Evolutionary conservation across 768 basidiomycete species (phyloP).

Genomic region (Suillus cothurnatus): DNA sequence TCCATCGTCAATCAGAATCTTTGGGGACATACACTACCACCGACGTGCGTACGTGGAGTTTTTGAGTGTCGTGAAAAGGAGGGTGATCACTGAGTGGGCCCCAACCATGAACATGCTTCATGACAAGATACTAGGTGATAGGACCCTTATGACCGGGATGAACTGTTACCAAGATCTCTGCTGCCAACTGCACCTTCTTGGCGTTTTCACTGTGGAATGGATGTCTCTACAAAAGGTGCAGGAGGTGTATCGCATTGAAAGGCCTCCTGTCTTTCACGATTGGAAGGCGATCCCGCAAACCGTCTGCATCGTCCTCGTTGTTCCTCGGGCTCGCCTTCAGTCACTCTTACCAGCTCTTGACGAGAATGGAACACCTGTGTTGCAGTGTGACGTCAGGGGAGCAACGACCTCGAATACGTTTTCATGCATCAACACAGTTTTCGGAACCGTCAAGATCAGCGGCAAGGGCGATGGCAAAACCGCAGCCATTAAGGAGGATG

Average conservation of each 20-base stretch:
- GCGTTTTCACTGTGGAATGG: constrained; percentile 35
- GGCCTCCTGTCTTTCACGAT: constrained; percentile 28
- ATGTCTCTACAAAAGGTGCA: constrained; percentile 18
- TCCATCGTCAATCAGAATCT: background rate
- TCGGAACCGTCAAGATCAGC: constrained; percentile 21
- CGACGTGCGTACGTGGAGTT: background rate
- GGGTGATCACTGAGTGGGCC: constrained; percentile 19
- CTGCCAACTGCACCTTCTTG: constrained; percentile 43
- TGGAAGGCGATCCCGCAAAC: constrained; percentile 33
- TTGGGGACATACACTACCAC: background rate
- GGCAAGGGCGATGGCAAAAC: constrained; percentile 21
- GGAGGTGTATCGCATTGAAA: constrained; percentile 10
- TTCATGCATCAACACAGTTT: constrained; percentile 22
- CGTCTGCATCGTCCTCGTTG: constrained; percentile 34
- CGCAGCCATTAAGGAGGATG: constrained; percentile 18
- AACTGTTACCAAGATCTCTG: constrained; percentile 50
- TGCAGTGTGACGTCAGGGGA: constrained; percentile 27
- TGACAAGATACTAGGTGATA: constrained; percentile 17
- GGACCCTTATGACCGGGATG: constrained; percentile 24
- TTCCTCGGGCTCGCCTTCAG: constrained; percentile 32
- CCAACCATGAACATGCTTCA: constrained; percentile 39
- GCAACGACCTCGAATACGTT: constrained; percentile 17
- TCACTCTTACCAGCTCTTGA: constrained; percentile 26
- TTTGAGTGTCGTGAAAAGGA: background rate
- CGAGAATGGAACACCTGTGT: constrained; percentile 15